These are phyloP conservation scores for Fusarium floridanum DNA, from an alignment of 2,329 filamentous ascomycete genomes.

Conservation along the genomic window DNA sequence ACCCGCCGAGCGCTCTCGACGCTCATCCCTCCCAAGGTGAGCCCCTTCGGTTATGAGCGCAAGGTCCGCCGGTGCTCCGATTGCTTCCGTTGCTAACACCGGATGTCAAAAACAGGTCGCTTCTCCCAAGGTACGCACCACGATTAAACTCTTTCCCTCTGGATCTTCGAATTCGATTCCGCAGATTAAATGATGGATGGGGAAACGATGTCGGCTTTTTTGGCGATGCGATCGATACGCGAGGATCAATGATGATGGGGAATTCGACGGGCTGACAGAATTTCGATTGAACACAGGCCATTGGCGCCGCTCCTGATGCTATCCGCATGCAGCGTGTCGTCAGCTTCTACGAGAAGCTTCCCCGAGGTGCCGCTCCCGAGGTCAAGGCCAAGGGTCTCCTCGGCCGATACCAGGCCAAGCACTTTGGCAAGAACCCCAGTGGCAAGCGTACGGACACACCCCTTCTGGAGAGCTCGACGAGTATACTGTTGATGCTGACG, in stretches of 20 bases:
- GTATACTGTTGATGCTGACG: conserved; percentile 26
- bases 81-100: conserved; percentile 56
- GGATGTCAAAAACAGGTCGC: conserved; percentile 70
- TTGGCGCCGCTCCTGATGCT: conserved; percentile 95
- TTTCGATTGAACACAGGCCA: conserved; percentile 71
- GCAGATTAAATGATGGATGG: conserved; percentile 21
- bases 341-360: conserved; percentile 98
- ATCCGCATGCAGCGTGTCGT: conserved; percentile 98
- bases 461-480: conserved; percentile 41
- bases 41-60: conserved; percentile 49
- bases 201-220: conserved; percentile 25
- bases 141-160: conserved; percentile 1
- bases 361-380: conserved; percentile 89
- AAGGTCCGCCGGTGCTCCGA: conserved; percentile 43
- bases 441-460: conserved; percentile 78
- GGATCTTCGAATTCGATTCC: conserved; percentile 28
- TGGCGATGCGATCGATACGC: conserved; percentile 24
- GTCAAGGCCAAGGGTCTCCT: conserved; percentile 84
- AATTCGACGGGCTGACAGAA: conserved; percentile 52
- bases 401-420: conserved; percentile 88
- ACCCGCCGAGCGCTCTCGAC: conserved; percentile 93
- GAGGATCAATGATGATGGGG: conserved; percentile 22
- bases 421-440: conserved; percentile 96
- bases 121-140: conserved; percentile 78
- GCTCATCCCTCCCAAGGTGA: conserved; percentile 98